Base-by-base conservation (phyloP, 2,329 filamentous ascomycete genomes). In the Phoma sp. region DNA sequence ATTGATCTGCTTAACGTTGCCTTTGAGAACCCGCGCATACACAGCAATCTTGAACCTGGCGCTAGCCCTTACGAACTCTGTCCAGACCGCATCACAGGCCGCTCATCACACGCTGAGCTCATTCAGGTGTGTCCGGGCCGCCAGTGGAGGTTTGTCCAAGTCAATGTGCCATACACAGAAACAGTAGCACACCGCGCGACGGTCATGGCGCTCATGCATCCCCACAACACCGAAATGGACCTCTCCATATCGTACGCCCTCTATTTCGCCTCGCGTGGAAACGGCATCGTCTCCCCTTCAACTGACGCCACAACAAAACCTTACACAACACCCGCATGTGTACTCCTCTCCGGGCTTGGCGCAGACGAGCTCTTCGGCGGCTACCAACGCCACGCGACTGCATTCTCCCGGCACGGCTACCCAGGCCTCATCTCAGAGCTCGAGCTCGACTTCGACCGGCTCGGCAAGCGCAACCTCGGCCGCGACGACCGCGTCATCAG, bases 171-270 rank as follows among this genome's bases (percentile, higher is more conserved):
- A 0, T 97, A 94, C 71, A 71, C 80, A 6, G 90, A 96, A 65
- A 90, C 88, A 0, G 71, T 87, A 38, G 80, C 82, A 2, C 90
- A 96, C 66, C 86, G 91, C 58, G 69, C 82, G 3, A 82, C 82
- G 24, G 84, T 99, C 19, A 84, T 93, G 33, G 82, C 85, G 2
- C 80, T 99, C 17, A 97, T 99, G 73, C 83, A 89, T 64, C 95
- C 95, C 0, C 95, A 99, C 75, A 94, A 96, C 63, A 99, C 95
- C 0, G 95, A 99, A 76, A 99, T 99, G 95, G 95, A 99, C 68
- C 81, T 99, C 0, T 99, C 95, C 3, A 99, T 99, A 65, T 90
- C 91, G 0, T 89, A 85, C 65, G 95, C 95, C 0, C 81, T 99
- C n/a, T 98, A 97, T 74, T 99, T 99, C 78, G 92, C 95, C 6